A percentile compares a stretch with the other conserved stretches of the same genome.
phyloP scores from a whole-genome alignment of 768 basidiomycete genomes.

The Boletus rex-veris region DNA sequence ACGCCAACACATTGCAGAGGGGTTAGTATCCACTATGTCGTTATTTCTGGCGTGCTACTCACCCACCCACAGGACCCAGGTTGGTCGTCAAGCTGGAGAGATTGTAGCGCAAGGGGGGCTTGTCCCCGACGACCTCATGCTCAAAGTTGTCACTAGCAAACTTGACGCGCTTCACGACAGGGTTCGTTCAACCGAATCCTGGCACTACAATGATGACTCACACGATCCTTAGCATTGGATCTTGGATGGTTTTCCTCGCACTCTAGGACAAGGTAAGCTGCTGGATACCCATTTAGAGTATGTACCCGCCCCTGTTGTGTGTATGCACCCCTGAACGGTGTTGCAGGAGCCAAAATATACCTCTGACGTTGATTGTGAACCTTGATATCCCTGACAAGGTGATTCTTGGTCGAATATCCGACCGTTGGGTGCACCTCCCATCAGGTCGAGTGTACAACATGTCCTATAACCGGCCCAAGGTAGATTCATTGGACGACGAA shows the following conservation, averaged over 20 bases:
- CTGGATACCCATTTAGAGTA: slow-evolving; percentile 75
- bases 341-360: slow-evolving; percentile 54
- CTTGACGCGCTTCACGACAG: slow-evolving; percentile 63
- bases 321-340: not conserved
- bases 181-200: slow-evolving; percentile 36
- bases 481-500: slow-evolving; percentile 75
- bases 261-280: slow-evolving; percentile 76
- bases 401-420: slow-evolving; percentile 82
- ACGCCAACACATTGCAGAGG: slow-evolving; percentile 75
- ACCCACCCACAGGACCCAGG: slow-evolving; percentile 47
- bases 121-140: slow-evolving; percentile 75
- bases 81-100: slow-evolving; percentile 71
- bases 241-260: slow-evolving; percentile 89
- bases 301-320: not conserved
- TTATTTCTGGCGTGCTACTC: not conserved
- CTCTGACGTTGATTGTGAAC: slow-evolving; percentile 80
- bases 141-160: slow-evolving; percentile 71
- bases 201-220: not conserved
- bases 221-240: slow-evolving; percentile 70
- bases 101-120: slow-evolving; percentile 79
- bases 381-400: slow-evolving; percentile 86
- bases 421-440: slow-evolving; percentile 85
- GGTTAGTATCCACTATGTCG: slow-evolving; percentile 12
- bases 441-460: slow-evolving; percentile 90
- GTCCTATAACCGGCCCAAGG: slow-evolving; percentile 81